These are phyloP conservation scores for Entomortierella beljakovae DNA, from an alignment of 192 early-diverging fungal genomes.

Conservation along the genomic window DNA sequence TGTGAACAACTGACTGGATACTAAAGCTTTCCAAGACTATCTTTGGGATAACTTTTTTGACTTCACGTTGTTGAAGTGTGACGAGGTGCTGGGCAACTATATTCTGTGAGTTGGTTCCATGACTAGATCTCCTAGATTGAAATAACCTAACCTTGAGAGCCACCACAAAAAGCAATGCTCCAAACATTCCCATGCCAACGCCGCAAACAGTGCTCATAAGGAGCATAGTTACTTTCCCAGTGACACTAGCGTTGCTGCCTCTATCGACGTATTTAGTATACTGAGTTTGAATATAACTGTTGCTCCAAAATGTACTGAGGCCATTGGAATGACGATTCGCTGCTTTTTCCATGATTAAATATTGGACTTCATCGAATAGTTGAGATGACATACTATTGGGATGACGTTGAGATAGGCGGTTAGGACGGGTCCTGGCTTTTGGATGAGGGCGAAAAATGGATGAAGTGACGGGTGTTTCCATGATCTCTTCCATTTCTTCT, in stretches of 20 bases:
- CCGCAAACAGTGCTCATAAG: constrained; percentile 42
- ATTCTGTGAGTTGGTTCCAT: not conserved
- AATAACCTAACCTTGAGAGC: constrained; percentile 36
- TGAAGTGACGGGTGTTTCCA: not conserved
- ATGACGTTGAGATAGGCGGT: not conserved
- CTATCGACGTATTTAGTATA: not conserved
- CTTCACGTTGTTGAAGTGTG: not conserved
- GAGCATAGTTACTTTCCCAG: constrained; percentile 29
- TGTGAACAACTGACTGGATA: constrained; percentile 33
- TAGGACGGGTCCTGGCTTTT: constrained; percentile 17
- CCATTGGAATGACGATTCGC: not conserved
- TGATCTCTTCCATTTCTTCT: not conserved
- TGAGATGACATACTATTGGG: constrained; percentile 4
- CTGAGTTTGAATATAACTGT: not conserved
- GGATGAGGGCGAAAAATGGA: not conserved
- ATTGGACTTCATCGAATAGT: constrained; percentile 13
- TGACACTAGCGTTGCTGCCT: not conserved
- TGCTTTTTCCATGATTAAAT: constrained; percentile 8
- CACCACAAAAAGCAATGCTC: constrained; percentile 38
- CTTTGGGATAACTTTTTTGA: constrained; percentile 27
- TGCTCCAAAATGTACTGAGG: constrained; percentile 2
- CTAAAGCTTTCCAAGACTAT: constrained; percentile 34
- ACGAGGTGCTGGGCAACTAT: not conserved
- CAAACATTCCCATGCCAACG: constrained; percentile 43
- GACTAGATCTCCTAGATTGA: constrained; percentile 5